These are phyloP conservation scores for Ophiostoma sp. DNA, from an alignment of 2,329 filamentous ascomycete genomes.

Conservation along the genomic window DNA sequence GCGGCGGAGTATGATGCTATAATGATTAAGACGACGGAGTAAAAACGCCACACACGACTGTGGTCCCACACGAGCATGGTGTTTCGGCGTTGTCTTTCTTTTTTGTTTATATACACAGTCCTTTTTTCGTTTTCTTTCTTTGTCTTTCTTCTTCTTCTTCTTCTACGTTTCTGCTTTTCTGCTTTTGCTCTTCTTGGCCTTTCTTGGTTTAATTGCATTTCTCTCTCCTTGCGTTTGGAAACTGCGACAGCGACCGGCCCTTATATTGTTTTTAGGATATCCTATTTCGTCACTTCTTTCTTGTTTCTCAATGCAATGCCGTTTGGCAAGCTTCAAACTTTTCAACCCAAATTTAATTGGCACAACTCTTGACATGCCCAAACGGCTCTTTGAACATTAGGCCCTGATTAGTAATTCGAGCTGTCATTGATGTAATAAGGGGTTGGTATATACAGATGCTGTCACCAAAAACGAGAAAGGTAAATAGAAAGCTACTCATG, in stretches of 20 bases:
- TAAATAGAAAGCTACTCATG: not conserved
- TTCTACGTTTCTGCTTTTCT: slow-evolving; percentile 12
- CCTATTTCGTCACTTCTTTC: slow-evolving; percentile 23
- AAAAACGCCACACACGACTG: not conserved
- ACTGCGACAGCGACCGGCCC: slow-evolving; percentile 20
- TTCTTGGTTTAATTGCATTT: slow-evolving; percentile 1
- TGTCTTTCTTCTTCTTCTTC: slow-evolving; percentile 1
- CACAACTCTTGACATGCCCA: not conserved
- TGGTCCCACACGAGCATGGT: slow-evolving; percentile 14
- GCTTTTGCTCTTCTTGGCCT: not conserved
- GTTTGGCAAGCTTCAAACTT: not conserved
- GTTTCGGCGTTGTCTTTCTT: slow-evolving; percentile 14
- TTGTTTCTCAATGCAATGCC: not conserved
- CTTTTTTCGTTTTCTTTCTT: not conserved
- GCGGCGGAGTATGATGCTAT: slow-evolving; percentile 62
- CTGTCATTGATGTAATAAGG: not conserved
- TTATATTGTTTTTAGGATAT: slow-evolving; percentile 30
- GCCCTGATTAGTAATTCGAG: not conserved
- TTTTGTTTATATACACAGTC: not conserved
- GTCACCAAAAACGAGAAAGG: not conserved
- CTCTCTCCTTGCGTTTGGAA: not conserved
- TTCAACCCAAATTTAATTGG: not conserved
- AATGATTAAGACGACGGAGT: slow-evolving; percentile 33
- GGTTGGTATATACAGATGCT: slow-evolving; percentile 21
- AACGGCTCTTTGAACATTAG: not conserved